phyloP scores from a whole-genome alignment of 192 early-diverging fungal genomes.

The Chytriomyces hyalinus region DNA sequence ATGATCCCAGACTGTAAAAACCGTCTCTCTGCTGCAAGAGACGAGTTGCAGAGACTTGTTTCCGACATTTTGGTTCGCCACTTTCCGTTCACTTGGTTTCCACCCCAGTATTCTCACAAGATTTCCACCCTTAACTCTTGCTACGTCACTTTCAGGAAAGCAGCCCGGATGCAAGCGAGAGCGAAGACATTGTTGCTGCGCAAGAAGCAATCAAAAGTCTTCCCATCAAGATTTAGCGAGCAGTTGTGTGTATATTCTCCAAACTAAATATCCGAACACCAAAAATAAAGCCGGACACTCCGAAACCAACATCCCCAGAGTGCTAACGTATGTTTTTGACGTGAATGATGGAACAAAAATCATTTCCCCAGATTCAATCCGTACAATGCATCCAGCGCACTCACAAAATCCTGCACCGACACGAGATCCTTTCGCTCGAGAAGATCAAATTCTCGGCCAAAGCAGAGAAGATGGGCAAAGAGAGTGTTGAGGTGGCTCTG shows the following conservation, averaged over 20 bases:
- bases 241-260: too few species aligned
- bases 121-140: slow-evolving; percentile 13
- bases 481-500: slow-evolving; percentile 95
- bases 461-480: slow-evolving; percentile 94
- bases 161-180: slow-evolving; percentile 18
- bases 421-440: slow-evolving; percentile 88
- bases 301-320: too few species aligned
- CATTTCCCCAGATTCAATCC: neutral
- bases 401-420: slow-evolving; percentile 76
- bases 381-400: slow-evolving; percentile 32
- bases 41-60: slow-evolving; percentile 42
- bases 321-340: too few species aligned
- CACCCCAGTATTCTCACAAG: neutral
- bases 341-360: too few species aligned
- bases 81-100: neutral
- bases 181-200: slow-evolving; percentile 33
- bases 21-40: slow-evolving; percentile 40
- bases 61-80: slow-evolving; percentile 19
- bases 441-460: slow-evolving; percentile 91
- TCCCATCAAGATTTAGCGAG: neutral
- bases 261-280: too few species aligned
- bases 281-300: too few species aligned
- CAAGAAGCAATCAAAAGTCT: slow-evolving; percentile 24
- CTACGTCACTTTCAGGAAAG: neutral
- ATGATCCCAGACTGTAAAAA: slow-evolving; percentile 54